Conservation (phyloP, 179 eudicot genomes). For the Actinidia chinensis region DNA sequence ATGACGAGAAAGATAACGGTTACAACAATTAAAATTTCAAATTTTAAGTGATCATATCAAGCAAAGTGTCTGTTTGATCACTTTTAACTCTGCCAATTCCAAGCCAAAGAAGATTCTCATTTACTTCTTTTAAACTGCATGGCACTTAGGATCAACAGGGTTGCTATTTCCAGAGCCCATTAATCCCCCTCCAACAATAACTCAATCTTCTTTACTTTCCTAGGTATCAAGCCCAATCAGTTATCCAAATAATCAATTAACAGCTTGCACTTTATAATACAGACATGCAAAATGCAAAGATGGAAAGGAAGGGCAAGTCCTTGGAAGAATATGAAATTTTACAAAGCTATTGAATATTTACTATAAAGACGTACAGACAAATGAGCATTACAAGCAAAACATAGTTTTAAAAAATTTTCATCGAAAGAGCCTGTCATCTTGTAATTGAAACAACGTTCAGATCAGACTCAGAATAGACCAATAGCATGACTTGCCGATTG, state of each 20-base stretch:
- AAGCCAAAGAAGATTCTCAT: conserved; percentile 47
- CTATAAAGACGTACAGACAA: no score
- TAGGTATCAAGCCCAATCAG: conserved; percentile 66
- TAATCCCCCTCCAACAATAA: conserved; percentile 81
- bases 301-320: neutral
- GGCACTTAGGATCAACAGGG: conserved; percentile 58
- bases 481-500: no score
- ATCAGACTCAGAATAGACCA: no score
- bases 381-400: no score
- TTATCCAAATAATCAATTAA: conserved; percentile 73
- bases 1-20: conserved; percentile 23
- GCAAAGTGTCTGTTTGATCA: conserved; percentile 14
- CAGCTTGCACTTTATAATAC: neutral
- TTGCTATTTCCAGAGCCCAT: conserved; percentile 87
- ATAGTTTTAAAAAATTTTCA: no score
- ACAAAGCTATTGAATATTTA: neutral
- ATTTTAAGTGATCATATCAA: neutral
- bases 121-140: conserved; percentile 75
- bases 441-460: no score
- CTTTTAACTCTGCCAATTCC: conserved; percentile 82
- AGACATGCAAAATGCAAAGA: neutral
- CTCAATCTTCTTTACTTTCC: conserved; percentile 60
- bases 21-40: neutral
- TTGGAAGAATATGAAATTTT: neutral
- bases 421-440: no score